Conservation (phyloP, 257 asterid genomes). For the Leptodermis oblonga region DNA sequence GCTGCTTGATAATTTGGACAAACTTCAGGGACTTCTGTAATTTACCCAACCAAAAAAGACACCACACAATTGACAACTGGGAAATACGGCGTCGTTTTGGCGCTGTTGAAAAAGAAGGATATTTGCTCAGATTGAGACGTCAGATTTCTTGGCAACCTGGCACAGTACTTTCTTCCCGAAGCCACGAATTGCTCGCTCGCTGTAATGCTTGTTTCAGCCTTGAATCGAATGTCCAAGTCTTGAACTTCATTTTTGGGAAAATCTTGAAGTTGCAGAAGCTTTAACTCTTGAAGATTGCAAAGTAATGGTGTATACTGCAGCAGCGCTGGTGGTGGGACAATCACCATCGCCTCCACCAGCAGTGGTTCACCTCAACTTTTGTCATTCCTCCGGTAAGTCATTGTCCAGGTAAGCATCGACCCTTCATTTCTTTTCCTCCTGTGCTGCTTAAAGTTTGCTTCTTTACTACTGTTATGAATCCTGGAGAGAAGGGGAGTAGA, state of each 20-base stretch:
- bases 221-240: not conserved
- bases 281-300: not conserved
- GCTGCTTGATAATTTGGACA: too few relatives aligned
- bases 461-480: not conserved
- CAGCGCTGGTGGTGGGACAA: slow-evolving; percentile 17
- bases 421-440: not conserved
- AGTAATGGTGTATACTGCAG: slow-evolving; percentile 15
- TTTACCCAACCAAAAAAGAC: not conserved
- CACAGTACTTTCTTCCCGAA: not conserved
- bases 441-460: not conserved
- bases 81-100: not conserved
- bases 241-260: not conserved
- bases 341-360: slow-evolving; percentile 13
- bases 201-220: not conserved
- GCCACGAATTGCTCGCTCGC: not conserved
- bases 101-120: not conserved
- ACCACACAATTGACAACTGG: not conserved
- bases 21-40: too few relatives aligned
- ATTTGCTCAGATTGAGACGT: not conserved
- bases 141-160: not conserved
- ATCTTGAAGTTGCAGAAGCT: not conserved
- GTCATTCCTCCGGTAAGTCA: slow-evolving; percentile 11
- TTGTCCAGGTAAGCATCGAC: slow-evolving; percentile 10
- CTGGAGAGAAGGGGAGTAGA: not conserved
- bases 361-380: not conserved